These are phyloP conservation scores for Phytophthora brassicae DNA, from an alignment of 352 stramenopile genomes.

Conservation along the genomic window DNA sequence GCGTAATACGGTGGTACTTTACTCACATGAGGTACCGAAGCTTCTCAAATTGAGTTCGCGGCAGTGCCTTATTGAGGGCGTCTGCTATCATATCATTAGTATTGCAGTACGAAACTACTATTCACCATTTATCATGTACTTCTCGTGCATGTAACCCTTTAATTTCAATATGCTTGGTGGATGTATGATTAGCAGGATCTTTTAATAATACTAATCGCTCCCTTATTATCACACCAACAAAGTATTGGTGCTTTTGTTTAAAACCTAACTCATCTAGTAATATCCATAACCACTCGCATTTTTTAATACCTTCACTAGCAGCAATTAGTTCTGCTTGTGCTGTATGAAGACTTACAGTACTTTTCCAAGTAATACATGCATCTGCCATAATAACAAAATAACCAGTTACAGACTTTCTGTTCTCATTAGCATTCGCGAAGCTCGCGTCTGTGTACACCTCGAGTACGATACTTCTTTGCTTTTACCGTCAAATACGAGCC, in stretches of 20 bases:
- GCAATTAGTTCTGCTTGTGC: neutral
- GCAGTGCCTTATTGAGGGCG: slow-evolving; percentile 5
- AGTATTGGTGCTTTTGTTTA: no score
- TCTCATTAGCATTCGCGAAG: neutral
- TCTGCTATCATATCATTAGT: slow-evolving; percentile 15
- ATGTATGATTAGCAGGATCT: no score
- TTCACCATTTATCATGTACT: slow-evolving; percentile 2
- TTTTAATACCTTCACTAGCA: neutral
- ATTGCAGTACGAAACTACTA: slow-evolving; percentile 10
- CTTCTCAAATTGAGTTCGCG: slow-evolving; percentile 7
- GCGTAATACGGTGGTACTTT: no score
- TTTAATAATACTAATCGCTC: no score
- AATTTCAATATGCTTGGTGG: no score
- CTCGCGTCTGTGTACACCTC: neutral
- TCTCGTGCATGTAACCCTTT: neutral
- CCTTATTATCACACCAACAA: no score
- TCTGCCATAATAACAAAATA: neutral
- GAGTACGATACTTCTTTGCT: no score
- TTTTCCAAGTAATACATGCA: neutral
- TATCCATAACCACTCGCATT: neutral
- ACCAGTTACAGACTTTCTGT: neutral
- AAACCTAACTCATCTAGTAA: no score
- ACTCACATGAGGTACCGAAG: no score
- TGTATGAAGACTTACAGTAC: neutral
- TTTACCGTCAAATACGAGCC: neutral